These are phyloP conservation scores for Termitomyces sp. DNA, from an alignment of 768 basidiomycete species.

Conservation along the genomic window DNA sequence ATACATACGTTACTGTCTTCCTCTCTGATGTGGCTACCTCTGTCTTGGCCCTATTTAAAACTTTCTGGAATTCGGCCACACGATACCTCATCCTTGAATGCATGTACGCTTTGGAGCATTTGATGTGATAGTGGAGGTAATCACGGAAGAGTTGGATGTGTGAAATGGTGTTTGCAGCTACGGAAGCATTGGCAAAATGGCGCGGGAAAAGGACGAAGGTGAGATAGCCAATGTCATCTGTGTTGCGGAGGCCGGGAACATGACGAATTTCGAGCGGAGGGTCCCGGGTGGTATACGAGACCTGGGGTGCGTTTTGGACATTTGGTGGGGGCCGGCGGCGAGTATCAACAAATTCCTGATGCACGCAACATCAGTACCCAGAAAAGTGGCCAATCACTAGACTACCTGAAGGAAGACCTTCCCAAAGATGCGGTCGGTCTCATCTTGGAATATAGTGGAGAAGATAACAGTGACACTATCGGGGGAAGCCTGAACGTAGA, in stretches of 20 bases:
- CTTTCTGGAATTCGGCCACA: conserved; percentile 93
- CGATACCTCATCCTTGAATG: conserved; percentile 94
- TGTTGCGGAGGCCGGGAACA: conserved; percentile 73
- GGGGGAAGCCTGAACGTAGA: conserved; percentile 88
- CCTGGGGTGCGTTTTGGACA: conserved; percentile 96
- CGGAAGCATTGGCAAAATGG: conserved; percentile 75
- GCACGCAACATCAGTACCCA: neutral
- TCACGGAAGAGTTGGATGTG: conserved; percentile 97
- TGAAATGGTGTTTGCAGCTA: conserved; percentile 80
- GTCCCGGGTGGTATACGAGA: conserved; percentile 90
- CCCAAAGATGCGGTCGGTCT: conserved; percentile 95
- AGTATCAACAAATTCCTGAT: conserved; percentile 98
- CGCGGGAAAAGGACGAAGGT: conserved; percentile 98
- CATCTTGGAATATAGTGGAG: conserved; percentile 94
- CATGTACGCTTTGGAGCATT: conserved; percentile 98
- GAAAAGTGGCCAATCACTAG: neutral
- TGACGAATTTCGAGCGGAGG: conserved; percentile 96
- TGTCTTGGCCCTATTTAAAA: conserved; percentile 94
- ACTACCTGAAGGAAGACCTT: conserved; percentile 96
- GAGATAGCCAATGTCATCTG: conserved; percentile 93
- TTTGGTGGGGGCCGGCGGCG: conserved; percentile 85
- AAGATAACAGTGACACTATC: conserved; percentile 99
- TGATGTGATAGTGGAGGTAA: conserved; percentile 99
- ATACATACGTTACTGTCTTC: conserved; percentile 87
- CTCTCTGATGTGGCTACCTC: conserved; percentile 79